Conservation (phyloP, 176 grass and related monocot genomes). For the Eragrostis curvula region DNA sequence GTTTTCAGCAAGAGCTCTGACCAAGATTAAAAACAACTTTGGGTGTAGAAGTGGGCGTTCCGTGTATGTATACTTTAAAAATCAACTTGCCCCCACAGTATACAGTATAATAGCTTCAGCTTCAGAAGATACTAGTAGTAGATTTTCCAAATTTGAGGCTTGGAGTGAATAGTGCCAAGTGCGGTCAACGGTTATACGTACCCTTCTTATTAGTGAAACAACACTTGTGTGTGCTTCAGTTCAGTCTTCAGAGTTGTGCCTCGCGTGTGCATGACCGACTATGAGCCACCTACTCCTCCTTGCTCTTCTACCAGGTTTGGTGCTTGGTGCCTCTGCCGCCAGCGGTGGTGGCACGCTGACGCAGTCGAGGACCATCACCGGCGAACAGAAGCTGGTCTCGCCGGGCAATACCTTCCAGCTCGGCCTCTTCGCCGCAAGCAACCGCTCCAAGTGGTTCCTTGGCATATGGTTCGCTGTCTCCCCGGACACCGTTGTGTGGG, state of each 20-base stretch:
- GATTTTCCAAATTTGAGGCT: no score
- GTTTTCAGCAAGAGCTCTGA: constrained; percentile 12
- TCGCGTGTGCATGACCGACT: not conserved
- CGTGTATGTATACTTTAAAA: no score
- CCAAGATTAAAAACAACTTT: no score
- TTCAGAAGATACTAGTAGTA: no score
- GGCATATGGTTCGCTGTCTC: constrained; percentile 67
- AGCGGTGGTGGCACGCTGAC: constrained; percentile 21
- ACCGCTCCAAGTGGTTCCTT: constrained; percentile 33
- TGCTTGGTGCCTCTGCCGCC: constrained; percentile 5
- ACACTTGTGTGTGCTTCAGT: not conserved
- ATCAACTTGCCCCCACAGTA: no score
- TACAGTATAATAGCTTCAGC: no score
- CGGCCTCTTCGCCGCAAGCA: constrained; percentile 51
- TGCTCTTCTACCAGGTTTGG: not conserved
- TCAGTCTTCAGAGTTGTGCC: not conserved
- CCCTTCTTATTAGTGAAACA: not conserved
- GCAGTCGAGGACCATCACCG: constrained; percentile 22
- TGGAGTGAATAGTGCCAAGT: not conserved
- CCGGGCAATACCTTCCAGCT: constrained; percentile 46
- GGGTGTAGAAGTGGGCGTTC: no score
- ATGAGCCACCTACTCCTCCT: constrained; percentile 10
- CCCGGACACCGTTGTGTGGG: constrained; percentile 58
- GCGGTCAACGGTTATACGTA: not conserved
- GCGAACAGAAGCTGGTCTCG: constrained; percentile 44